These are phyloP conservation scores for Tylopilus intermedius DNA, from an alignment of 768 basidiomycete species.

Conservation along the genomic window DNA sequence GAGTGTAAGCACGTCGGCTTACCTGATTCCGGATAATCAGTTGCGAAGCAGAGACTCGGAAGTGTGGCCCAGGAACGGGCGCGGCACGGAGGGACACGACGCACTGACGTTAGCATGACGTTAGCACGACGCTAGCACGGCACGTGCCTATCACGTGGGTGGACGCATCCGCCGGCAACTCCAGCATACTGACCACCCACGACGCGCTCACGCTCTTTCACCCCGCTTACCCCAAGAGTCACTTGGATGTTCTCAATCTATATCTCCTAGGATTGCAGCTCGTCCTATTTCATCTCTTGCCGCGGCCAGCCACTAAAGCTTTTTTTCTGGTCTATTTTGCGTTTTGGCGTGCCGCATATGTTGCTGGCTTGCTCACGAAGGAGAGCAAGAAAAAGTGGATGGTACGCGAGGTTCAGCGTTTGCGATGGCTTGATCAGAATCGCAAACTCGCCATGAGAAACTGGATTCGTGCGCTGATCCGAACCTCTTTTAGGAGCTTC, in stretches of 20 bases:
- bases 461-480: slow-evolving; percentile 67
- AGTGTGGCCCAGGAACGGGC: too few relatives aligned
- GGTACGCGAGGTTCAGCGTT: slow-evolving; percentile 67
- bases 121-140: too few relatives aligned
- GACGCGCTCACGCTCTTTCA: slow-evolving; percentile 87
- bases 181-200: too few relatives aligned
- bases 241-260: slow-evolving; percentile 84
- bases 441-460: slow-evolving; percentile 56
- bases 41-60: too few relatives aligned
- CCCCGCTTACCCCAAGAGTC: slow-evolving; percentile 79
- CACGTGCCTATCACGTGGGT: too few relatives aligned
- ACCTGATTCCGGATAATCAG: too few relatives aligned
- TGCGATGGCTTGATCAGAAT: slow-evolving; percentile 82
- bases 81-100: too few relatives aligned
- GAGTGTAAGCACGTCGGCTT: too few relatives aligned
- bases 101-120: too few relatives aligned
- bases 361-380: slow-evolving; percentile 85
- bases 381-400: slow-evolving; percentile 97
- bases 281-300: slow-evolving; percentile 62
- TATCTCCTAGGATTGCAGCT: slow-evolving; percentile 73
- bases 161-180: too few relatives aligned
- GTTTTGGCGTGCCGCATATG: slow-evolving; percentile 87
- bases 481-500: slow-evolving; percentile 55
- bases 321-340: slow-evolving; percentile 91
- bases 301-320: slow-evolving; percentile 45